A percentile compares a stretch with the other conserved stretches of the same genome.
These are phyloP conservation scores for Hemileccinum rubropunctum DNA, from an alignment of 768 basidiomycete genomes.

Conservation along the genomic window DNA sequence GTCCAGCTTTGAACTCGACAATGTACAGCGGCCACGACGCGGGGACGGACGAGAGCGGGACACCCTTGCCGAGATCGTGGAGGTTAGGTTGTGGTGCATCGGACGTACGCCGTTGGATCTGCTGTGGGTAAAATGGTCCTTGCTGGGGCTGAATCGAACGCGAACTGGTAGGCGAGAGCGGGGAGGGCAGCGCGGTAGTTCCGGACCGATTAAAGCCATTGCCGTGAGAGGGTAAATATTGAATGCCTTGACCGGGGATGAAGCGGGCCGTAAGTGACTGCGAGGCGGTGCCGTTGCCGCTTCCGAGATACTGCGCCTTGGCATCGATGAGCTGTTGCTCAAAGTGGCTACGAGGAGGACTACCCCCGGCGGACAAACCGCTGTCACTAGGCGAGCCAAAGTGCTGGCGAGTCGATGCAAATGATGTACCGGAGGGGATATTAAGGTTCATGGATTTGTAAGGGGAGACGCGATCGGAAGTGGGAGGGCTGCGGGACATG, in stretches of 20 bases:
- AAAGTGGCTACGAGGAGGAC: conserved; percentile 46
- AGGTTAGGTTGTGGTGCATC: conserved; percentile 36
- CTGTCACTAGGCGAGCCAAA: conserved; percentile 61
- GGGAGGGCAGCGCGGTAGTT: conserved; percentile 42
- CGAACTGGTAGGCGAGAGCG: conserved; percentile 50
- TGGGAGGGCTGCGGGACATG: conserved; percentile 58
- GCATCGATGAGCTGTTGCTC: conserved; percentile 46
- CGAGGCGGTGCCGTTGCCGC: conserved; percentile 15
- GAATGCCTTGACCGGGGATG: conserved; percentile 64
- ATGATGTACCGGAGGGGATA: conserved; percentile 47
- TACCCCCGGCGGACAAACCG: conserved; percentile 49
- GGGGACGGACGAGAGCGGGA: conserved; percentile 82
- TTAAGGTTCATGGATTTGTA: conserved; percentile 64
- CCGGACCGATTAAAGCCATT: conserved; percentile 39
- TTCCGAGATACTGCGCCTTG: conserved; percentile 35
- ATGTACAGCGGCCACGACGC: conserved; percentile 89
- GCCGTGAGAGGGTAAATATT: conserved; percentile 45
- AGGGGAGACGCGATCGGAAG: conserved; percentile 49
- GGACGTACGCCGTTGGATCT: conserved; percentile 39
- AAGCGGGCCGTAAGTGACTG: conserved; percentile 54
- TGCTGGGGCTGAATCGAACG: conserved; percentile 32
- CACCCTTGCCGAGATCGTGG: conserved; percentile 78
- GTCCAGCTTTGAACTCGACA: conserved; percentile 96
- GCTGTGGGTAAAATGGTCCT: conserved; percentile 28
- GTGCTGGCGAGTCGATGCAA: conserved; percentile 43